Evolutionary conservation across 495 filamentous ascomycete species (phyloP), one percentile per base, ranked within the genome.

Genomic region (Penicillium silybi): DNA sequence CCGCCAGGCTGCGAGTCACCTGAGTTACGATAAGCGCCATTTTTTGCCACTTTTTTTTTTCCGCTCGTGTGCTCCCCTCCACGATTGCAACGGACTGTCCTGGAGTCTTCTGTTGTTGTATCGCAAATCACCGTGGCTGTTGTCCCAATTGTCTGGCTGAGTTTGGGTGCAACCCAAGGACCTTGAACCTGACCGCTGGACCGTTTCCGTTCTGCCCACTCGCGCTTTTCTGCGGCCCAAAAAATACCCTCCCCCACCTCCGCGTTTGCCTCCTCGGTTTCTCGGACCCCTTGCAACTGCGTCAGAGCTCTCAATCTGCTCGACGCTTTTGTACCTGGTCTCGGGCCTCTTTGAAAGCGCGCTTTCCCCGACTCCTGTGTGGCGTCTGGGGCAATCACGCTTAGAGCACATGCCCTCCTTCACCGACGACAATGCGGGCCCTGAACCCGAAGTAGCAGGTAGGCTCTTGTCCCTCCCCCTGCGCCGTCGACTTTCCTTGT

Each of bases 361-460:
- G 35, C 40, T 25, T 25, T 42, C 20, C 42, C 42, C 40, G 26
- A 40, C 35, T 49, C 44, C 48, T 34, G 38, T 15, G 47, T 27
- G 48, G 44, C 16, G 20, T 23, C 39, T 35, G 19, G 20, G 45
- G 26, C n/a, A n/a, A 27, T 35, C 40, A 39, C 49, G 11, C 52
- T 55, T 46, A 48, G 44, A 46, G 41, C 55, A 59, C 44, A 73
- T 71, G 65, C 68, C 68, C 44, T 73, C 68, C 41, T 59, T 69
- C 59, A 62, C 65, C 52, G 67, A 66, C 47, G 59, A 61, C 42
- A 47, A 52, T 49, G 46, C 32, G 39, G 61, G 62, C 43, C 48
- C 54, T 16, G 58, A 56, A 38, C 47, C 56, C 53, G 66, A 69
- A 56, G 41, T 61, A 54, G 56, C 63, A 69, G 71, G 71, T 74